Conservation (phyloP, 805 yeast species). For the Metschnikowia lochheadii region DNA sequence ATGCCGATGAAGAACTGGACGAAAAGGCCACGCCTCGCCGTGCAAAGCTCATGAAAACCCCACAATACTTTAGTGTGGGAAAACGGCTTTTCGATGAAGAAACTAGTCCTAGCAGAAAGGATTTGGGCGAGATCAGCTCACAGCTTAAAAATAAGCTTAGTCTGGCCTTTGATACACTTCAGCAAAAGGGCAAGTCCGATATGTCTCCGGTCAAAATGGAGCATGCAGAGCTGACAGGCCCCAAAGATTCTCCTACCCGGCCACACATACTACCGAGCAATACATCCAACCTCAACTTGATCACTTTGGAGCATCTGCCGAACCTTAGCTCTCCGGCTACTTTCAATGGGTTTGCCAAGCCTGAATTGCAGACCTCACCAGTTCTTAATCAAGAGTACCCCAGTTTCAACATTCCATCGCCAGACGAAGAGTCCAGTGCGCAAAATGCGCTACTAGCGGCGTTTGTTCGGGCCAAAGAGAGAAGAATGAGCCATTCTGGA, state of each 20-base stretch:
- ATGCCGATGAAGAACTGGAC: constrained; percentile 29
- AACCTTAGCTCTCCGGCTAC: constrained; percentile 2
- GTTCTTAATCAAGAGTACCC: not conserved
- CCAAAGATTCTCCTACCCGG: constrained; percentile 20
- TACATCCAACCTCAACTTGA: not conserved
- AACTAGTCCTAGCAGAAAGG: constrained; percentile 24
- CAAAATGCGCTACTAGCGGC: constrained; percentile 44
- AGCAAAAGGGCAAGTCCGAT: constrained; percentile 19
- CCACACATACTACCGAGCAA: constrained; percentile 13
- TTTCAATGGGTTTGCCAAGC: not conserved
- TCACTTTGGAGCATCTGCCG: not conserved
- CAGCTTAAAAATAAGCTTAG: constrained; percentile 35
- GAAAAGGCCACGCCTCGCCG: constrained; percentile 20
- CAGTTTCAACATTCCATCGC: constrained; percentile 22
- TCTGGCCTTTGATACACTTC: constrained; percentile 39
- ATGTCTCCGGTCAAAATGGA: constrained; percentile 19
- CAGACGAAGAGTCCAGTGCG: constrained; percentile 42
- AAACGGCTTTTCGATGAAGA: constrained; percentile 34
- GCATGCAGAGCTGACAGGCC: constrained; percentile 18
- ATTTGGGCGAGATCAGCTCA: constrained; percentile 35
- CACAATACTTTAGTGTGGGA: constrained; percentile 39
- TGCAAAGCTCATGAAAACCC: constrained; percentile 33
- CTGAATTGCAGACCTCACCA: constrained; percentile 2
- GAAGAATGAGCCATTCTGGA: constrained; percentile 10
- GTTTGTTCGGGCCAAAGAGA: constrained; percentile 23